phyloP scores from a whole-genome alignment of 2,329 filamentous ascomycete species.

The Colletotrichum echinochloae region DNA sequence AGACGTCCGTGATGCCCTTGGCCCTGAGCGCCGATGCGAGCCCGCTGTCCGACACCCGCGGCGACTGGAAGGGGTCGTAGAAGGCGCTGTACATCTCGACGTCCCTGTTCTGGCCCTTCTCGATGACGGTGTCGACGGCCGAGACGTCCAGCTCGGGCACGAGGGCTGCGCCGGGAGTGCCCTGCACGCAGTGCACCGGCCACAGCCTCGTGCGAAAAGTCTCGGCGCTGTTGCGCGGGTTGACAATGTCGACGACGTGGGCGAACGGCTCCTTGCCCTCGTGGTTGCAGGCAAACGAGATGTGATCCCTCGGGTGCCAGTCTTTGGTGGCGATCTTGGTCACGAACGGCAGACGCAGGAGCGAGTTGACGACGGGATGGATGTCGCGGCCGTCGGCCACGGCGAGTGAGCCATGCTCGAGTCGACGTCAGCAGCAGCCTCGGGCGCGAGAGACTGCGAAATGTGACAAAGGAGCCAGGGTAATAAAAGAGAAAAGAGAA shows the following conservation, averaged over 20 bases:
- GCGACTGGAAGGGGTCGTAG: constrained; percentile 78
- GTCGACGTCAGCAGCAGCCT: constrained; percentile 18
- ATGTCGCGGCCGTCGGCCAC: constrained; percentile 81
- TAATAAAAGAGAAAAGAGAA: too few species aligned
- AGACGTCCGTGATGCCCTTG: constrained; percentile 79
- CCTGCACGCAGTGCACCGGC: constrained; percentile 90
- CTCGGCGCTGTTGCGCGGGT: constrained; percentile 73
- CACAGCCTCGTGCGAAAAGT: constrained; percentile 79
- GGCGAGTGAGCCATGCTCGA: constrained; percentile 83
- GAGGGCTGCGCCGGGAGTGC: constrained; percentile 77
- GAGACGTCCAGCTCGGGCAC: constrained; percentile 75
- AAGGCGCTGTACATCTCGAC: constrained; percentile 98
- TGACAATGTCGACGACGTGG: constrained; percentile 72
- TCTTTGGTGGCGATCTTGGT: constrained; percentile 90
- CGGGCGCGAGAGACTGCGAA: neutral
- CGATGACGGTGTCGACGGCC: constrained; percentile 73
- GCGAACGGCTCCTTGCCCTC: constrained; percentile 73
- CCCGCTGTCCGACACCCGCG: constrained; percentile 70
- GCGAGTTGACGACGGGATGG: constrained; percentile 76
- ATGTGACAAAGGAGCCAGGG: constrained; percentile 38
- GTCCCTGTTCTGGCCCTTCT: constrained; percentile 80
- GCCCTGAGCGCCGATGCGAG: constrained; percentile 69
- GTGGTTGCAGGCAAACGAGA: constrained; percentile 92
- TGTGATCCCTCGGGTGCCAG: constrained; percentile 85
- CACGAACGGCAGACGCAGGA: constrained; percentile 78